These are phyloP conservation scores for Syzygium aromaticum DNA, from an alignment of 345 rosid genomes.

Conservation along the genomic window DNA sequence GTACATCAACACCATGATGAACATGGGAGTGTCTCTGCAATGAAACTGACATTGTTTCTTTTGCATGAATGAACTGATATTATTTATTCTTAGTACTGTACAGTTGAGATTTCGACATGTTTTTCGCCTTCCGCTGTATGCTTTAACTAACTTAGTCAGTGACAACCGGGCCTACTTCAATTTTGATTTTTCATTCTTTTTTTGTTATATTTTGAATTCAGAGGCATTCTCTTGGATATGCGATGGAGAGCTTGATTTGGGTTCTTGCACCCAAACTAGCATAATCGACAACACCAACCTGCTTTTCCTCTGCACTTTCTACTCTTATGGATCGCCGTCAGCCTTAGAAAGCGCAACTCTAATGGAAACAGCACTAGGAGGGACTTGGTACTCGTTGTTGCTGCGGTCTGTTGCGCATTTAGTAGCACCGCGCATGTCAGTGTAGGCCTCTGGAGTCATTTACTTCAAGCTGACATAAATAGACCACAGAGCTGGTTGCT, in stretches of 20 bases:
- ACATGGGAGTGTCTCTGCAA: background rate
- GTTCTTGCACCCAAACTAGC: conserved; percentile 48
- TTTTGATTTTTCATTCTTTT: conserved; percentile 6
- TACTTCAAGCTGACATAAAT: background rate
- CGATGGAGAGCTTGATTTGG: conserved; percentile 28
- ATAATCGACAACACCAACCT: conserved; percentile 47
- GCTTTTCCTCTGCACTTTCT: conserved; percentile 48
- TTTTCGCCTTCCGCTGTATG: background rate
- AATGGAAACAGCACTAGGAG: conserved; percentile 11
- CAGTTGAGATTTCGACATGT: background rate
- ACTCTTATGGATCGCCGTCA: conserved; percentile 31
- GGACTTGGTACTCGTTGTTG: conserved; percentile 27
- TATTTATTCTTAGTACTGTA: background rate
- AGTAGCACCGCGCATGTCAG: conserved; percentile 25
- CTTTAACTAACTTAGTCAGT: background rate
- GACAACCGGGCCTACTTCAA: conserved; percentile 15
- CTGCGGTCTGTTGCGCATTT: conserved; percentile 35
- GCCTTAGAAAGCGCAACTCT: conserved; percentile 8
- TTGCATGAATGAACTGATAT: background rate
- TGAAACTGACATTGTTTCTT: background rate
- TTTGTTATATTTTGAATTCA: conserved; percentile 13
- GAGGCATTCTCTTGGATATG: conserved; percentile 48
- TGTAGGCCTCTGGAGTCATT: conserved; percentile 31
- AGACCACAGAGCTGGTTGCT: conserved; percentile 14
- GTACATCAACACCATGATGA: background rate